phyloP scores from a whole-genome alignment of 192 early-diverging fungal species.

The Backusella luteola region DNA sequence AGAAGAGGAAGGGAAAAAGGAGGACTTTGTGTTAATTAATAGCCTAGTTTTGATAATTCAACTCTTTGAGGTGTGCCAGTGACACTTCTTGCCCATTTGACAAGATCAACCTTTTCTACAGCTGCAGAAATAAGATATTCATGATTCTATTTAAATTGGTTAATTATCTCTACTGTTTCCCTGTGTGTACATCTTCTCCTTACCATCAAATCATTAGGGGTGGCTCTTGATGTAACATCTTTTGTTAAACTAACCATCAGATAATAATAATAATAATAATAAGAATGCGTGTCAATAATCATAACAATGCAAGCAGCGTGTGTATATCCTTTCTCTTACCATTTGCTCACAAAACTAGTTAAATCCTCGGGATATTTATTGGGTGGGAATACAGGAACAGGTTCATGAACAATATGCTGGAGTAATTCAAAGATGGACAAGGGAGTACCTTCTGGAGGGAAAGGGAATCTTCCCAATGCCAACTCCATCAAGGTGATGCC shows the following conservation, averaged over 20 bases:
- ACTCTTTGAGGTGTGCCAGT: slow-evolving; percentile 4
- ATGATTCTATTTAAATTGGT: slow-evolving; percentile 45
- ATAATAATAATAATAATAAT: not conserved
- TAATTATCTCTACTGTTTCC: not conserved
- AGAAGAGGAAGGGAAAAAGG: not conserved
- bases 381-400: slow-evolving; percentile 56
- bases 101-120: slow-evolving; percentile 62
- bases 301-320: too few relatives aligned
- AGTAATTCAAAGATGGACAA: slow-evolving; percentile 86
- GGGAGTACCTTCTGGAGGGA: slow-evolving; percentile 53
- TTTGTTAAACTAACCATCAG: slow-evolving; percentile 46
- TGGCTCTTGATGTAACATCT: slow-evolving; percentile 57
- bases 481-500: slow-evolving; percentile 83
- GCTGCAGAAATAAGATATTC: slow-evolving; percentile 51
- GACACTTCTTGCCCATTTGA: slow-evolving; percentile 50
- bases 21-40: not conserved
- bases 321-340: not conserved
- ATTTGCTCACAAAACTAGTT: slow-evolving; percentile 19
- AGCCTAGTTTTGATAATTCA: not conserved
- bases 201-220: slow-evolving; percentile 64
- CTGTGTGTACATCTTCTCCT: slow-evolving; percentile 9
- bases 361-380: slow-evolving; percentile 17
- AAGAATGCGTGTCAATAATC: not conserved
- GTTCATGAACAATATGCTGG: slow-evolving; percentile 89
- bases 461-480: slow-evolving; percentile 71